phyloP scores from a whole-genome alignment of 306 rosid genomes.

The Dryas alaskensis region DNA sequence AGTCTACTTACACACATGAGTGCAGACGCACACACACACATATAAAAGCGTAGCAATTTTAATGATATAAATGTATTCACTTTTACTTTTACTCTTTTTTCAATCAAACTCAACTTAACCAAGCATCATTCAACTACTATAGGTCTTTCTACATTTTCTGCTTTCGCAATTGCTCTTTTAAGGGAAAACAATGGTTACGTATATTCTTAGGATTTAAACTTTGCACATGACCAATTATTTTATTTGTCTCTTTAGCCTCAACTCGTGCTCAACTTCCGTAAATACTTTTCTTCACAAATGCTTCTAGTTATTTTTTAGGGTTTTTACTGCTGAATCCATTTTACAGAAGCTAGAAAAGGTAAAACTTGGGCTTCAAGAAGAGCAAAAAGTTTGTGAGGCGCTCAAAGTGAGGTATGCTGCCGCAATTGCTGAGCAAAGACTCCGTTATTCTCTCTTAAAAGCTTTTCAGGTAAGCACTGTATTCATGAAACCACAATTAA shows the following conservation, averaged over 20 bases:
- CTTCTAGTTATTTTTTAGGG: conserved; percentile 15
- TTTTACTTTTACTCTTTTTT: neutral
- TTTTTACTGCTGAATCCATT: conserved; percentile 27
- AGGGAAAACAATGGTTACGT: neutral
- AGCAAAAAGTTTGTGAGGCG: conserved; percentile 52
- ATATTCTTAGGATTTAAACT: neutral
- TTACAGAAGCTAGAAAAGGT: conserved; percentile 73
- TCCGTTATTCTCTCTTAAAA: conserved; percentile 62
- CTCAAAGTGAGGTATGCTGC: conserved; percentile 57
- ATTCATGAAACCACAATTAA: conserved; percentile 3
- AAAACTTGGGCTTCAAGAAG: conserved; percentile 55
- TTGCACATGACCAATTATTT: neutral
- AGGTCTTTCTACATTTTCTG: neutral
- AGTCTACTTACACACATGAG: neutral
- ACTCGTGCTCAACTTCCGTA: neutral
- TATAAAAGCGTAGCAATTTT: neutral
- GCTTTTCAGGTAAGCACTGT: conserved; percentile 64
- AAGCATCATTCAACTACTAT: neutral
- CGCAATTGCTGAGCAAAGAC: conserved; percentile 61
- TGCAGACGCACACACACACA: neutral
- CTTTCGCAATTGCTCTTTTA: neutral
- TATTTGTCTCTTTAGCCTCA: neutral
- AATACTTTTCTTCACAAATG: neutral
- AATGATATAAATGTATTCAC: neutral
- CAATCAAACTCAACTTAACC: neutral